A percentile compares a stretch with the other conserved stretches of the same genome.
Conservation (phyloP, 257 asterid species). For the Forsythia suspensa region DNA sequence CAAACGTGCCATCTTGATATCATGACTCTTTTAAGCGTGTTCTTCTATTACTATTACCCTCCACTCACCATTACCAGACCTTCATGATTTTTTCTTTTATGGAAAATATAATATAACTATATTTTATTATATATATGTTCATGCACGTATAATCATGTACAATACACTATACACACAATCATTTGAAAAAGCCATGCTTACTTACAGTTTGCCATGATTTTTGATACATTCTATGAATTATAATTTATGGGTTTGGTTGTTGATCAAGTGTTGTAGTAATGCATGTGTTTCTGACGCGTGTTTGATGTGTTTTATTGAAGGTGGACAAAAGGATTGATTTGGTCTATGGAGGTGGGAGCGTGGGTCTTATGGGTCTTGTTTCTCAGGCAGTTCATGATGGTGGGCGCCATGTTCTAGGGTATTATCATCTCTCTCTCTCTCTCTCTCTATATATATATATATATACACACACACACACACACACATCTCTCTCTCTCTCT, state of each 20-base stretch:
- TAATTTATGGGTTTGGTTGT: slow-evolving; percentile 8
- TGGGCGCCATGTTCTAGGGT: slow-evolving; percentile 99
- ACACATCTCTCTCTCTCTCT: background rate
- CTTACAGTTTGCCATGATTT: background rate
- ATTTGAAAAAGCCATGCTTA: background rate
- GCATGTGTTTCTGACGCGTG: slow-evolving; percentile 39
- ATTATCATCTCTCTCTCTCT: slow-evolving; percentile 6
- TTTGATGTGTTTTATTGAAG: slow-evolving; percentile 41
- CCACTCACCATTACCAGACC: slow-evolving; percentile 13
- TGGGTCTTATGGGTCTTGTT: slow-evolving; percentile 98
- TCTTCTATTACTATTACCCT: slow-evolving; percentile 9
- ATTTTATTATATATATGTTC: slow-evolving; percentile 14
- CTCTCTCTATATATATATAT: background rate
- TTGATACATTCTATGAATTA: background rate
- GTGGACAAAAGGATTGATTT: slow-evolving; percentile 92
- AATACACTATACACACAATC: background rate
- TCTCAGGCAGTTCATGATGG: slow-evolving; percentile 99
- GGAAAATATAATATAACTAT: background rate
- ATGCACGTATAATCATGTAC: slow-evolving; percentile 41
- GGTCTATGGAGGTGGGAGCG: slow-evolving; percentile 99
- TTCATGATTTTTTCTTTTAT: slow-evolving; percentile 24
- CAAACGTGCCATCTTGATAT: slow-evolving; percentile 84
- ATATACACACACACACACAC: background rate
- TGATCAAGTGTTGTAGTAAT: slow-evolving; percentile 12
- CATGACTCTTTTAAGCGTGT: slow-evolving; percentile 60